A percentile compares a stretch with the other conserved stretches of the same genome.
phyloP scores from a whole-genome alignment of 2,329 filamentous ascomycete species.

The Paecilomyces niveus region DNA sequence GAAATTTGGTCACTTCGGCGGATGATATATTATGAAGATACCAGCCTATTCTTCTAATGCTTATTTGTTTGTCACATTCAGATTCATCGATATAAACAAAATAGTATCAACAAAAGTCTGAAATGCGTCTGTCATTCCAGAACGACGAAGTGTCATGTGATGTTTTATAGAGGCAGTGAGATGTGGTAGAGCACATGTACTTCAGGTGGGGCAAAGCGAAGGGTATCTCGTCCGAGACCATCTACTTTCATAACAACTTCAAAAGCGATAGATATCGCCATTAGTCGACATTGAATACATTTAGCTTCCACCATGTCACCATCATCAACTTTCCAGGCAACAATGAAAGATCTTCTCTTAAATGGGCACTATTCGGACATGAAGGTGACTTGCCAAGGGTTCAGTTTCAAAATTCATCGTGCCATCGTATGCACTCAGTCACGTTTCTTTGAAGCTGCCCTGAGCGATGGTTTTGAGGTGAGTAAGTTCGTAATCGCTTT shows the following conservation, averaged over 20 bases:
- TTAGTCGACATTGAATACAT: too few species aligned
- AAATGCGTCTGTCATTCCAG: too few species aligned
- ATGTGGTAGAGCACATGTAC: background rate
- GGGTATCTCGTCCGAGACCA: background rate
- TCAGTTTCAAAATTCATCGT: slow-evolving; percentile 8
- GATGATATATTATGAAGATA: too few species aligned
- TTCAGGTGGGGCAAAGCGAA: background rate
- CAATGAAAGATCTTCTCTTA: background rate
- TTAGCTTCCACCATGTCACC: background rate
- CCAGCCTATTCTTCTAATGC: too few species aligned
- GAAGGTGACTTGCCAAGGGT: slow-evolving; percentile 4
- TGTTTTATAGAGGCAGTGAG: too few species aligned
- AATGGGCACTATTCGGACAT: background rate
- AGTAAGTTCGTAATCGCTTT: background rate
- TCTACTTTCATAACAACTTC: background rate
- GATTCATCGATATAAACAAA: too few species aligned
- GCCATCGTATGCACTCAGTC: slow-evolving; percentile 7
- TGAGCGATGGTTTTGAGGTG: slow-evolving; percentile 4
- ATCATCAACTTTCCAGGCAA: background rate
- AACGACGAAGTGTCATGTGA: too few species aligned
- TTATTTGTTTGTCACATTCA: too few species aligned
- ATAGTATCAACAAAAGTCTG: too few species aligned
- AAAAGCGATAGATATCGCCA: background rate
- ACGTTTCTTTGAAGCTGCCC: slow-evolving; percentile 4
- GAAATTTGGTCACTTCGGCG: too few species aligned